Evolutionary conservation across 805 yeast species (phyloP).

Genomic region (Lachancea kluyveri): DNA sequence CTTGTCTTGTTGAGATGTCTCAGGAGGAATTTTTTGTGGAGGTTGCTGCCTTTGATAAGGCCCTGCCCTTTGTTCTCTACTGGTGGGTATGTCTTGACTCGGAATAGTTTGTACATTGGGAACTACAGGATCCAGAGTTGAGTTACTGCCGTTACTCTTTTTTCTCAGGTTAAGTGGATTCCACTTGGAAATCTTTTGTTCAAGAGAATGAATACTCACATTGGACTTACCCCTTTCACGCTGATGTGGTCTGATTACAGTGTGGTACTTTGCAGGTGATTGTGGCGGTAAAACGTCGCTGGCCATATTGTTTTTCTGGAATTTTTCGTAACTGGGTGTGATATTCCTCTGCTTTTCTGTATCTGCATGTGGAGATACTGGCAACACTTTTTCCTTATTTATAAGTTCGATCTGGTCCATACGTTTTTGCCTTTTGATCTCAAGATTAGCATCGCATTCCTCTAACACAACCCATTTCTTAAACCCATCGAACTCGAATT

Average conservation of each 20-base stretch:
- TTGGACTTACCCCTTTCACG: constrained; percentile 14
- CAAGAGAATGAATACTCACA: constrained; percentile 18
- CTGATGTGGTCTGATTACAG: constrained; percentile 21
- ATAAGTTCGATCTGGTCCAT: constrained; percentile 17
- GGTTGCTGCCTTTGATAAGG: no score
- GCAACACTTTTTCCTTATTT: constrained; percentile 9
- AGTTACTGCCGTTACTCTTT: constrained; percentile 16
- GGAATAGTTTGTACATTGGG: no score
- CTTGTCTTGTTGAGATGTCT: background rate
- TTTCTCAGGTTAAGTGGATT: constrained; percentile 24
- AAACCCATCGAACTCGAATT: constrained; percentile 69
- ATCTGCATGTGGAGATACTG: constrained; percentile 1
- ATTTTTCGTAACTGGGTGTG: constrained; percentile 23
- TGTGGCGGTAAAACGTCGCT: constrained; percentile 12
- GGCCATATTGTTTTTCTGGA: constrained; percentile 12
- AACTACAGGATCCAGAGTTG: constrained; percentile 2
- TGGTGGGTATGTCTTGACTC: no score
- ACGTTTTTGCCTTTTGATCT: constrained; percentile 18
- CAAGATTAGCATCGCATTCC: constrained; percentile 45
- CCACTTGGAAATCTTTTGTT: constrained; percentile 28
- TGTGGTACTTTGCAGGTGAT: constrained; percentile 17
- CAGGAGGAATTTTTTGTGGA: background rate
- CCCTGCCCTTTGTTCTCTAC: no score
- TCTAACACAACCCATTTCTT: constrained; percentile 75
- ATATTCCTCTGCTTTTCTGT: constrained; percentile 12